Conservation (phyloP, 2,329 filamentous ascomycete species). For the Amylocarpus encephaloides region DNA sequence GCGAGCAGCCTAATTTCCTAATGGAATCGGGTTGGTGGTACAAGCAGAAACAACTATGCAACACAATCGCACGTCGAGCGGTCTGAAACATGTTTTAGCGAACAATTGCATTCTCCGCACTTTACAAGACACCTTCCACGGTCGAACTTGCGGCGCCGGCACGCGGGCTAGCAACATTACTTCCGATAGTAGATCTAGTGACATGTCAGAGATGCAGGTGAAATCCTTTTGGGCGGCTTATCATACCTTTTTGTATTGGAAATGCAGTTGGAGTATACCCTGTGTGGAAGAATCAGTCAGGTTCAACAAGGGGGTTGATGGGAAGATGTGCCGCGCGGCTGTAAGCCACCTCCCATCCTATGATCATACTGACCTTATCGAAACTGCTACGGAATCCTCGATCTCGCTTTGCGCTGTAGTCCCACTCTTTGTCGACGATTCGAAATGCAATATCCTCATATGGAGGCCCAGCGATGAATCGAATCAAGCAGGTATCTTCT, state of each 20-base stretch:
- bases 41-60: conserved; percentile 15
- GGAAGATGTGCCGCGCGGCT: conserved; percentile 7
- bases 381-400: conserved; percentile 94
- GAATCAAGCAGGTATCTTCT: conserved; percentile 93
- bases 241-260: conserved; percentile 93
- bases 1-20: conserved; percentile 3
- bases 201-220: conserved; percentile 19
- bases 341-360: too few relatives aligned
- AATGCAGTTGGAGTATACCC: conserved; percentile 94
- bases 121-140: conserved; percentile 20
- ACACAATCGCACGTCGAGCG: conserved; percentile 18
- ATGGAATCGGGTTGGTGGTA: conserved; percentile 5
- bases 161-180: conserved; percentile 27
- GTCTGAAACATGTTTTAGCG: conserved; percentile 21
- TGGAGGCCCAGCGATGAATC: conserved; percentile 89
- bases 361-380: conserved; percentile 70
- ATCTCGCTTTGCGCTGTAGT: conserved; percentile 93
- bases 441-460: conserved; percentile 97
- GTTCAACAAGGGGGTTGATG: conserved; percentile 15
- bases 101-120: conserved; percentile 16
- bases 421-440: conserved; percentile 98
- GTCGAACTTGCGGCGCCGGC: background rate
- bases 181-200: conserved; percentile 50
- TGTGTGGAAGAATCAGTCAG: conserved; percentile 37
- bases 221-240: conserved; percentile 10